Evolutionary conservation across 2,329 filamentous ascomycete species (phyloP), one percentile per base, ranked within the genome.

Genomic region (Trichoderma polysporum): DNA sequence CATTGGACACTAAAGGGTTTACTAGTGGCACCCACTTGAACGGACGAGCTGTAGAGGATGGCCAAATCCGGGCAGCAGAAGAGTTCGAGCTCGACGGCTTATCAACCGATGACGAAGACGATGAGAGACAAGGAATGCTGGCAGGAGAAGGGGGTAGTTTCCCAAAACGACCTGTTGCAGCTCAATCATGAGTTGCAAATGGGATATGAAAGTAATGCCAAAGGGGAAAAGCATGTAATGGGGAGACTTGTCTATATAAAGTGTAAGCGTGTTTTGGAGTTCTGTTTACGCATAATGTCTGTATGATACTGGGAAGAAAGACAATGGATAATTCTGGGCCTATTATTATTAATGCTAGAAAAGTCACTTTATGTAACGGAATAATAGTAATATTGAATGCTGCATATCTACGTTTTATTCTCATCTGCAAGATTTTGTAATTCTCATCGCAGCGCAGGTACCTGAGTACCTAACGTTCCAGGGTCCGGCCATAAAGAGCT

Each of bases 41-140:
- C 53, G 78, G 79, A 5, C 74, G 75, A 12, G 74, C 71, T 1
- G 76, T 79, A 1, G 83, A 85, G 50, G 86, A 87, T 27, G 81
- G 83, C 12, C 87, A 87, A 68, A 82, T 94, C 41, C 84, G 87
- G 33, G 94, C 97, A 75, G 94, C 92, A 0, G 91, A 97, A 75
- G 93, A 97, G 72, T 99, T 97, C 76, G 95, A 98, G 79, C 84
- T 99, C 1, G 93, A 95, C 68, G 94, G 92, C 0, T 80, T 99
- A 45, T 94, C 94, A 76, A 95, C 91, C 67, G 94, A 97, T 52
- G 93, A 96, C 19, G 90, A 97, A 81, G 90, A 90, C 4, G 88
- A 86, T 13, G 82, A 82, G 49, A 74, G 76, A 22, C 76, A 76
- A 3, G 71, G 76, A 19, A 80, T 80, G 72, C 76, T 79, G 61